Percentiles rank a stretch among this genome's conserved stretches.
Evolutionary conservation across 2,329 filamentous ascomycete genomes (phyloP).

Genomic region (Incumbomyces delicatus): DNA sequence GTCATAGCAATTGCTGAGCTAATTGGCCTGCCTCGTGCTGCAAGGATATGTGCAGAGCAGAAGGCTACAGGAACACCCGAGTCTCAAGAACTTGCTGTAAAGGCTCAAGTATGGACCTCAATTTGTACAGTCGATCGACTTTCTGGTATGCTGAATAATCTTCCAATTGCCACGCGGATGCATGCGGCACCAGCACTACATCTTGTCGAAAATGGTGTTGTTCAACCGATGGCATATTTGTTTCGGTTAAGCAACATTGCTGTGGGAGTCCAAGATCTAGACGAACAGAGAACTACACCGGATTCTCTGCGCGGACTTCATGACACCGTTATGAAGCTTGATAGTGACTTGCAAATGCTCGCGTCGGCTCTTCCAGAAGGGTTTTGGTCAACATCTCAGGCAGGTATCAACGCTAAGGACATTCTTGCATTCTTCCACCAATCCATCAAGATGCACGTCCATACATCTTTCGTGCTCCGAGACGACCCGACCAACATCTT

Average conservation of each 20-base stretch:
- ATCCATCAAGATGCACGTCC: constrained; percentile 10
- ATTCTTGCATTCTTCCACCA: constrained; percentile 10
- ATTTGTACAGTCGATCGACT: constrained; percentile 27
- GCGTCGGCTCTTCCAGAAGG: constrained; percentile 6
- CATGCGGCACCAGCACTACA: constrained; percentile 12
- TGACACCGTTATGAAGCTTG: constrained; percentile 9
- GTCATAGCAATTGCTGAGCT: constrained; percentile 30
- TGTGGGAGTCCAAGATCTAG: constrained; percentile 7
- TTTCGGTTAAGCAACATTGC: constrained; percentile 10
- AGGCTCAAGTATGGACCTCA: constrained; percentile 25
- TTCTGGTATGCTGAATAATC: constrained; percentile 26
- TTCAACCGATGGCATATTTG: constrained; percentile 7
- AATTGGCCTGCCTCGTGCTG: constrained; percentile 26
- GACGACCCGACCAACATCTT: constrained; percentile 5
- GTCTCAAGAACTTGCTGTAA: constrained; percentile 14
- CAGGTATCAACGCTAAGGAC: constrained; percentile 1
- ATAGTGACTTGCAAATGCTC: constrained; percentile 10
- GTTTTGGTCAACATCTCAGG: constrained; percentile 8
- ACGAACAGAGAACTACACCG: constrained; percentile 4
- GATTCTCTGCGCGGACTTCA: constrained; percentile 8
- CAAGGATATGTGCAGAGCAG: constrained; percentile 4
- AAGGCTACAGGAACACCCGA: background rate
- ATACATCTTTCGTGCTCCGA: constrained; percentile 11
- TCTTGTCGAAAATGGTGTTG: constrained; percentile 5
- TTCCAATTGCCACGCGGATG: constrained; percentile 26